These are phyloP conservation scores for Ganoderma sinense DNA, from an alignment of 1,284 basidiomycete genomes.

Conservation along the genomic window DNA sequence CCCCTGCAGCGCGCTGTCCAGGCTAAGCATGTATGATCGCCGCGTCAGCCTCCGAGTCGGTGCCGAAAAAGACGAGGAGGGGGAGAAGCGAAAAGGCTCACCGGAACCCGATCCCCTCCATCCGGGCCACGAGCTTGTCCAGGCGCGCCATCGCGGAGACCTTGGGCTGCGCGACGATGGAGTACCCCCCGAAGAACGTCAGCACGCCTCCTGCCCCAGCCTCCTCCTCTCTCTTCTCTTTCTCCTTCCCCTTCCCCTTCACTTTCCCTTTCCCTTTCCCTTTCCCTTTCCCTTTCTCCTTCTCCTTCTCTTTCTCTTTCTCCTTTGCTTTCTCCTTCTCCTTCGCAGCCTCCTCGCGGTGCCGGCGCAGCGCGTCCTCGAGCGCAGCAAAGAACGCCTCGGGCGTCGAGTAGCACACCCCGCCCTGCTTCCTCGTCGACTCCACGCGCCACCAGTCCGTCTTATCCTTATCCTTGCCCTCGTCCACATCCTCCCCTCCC, in stretches of 20 bases:
- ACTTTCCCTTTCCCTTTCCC: too few relatives aligned
- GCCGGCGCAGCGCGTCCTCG: not conserved
- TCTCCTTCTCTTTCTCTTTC: not conserved
- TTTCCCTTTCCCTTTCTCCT: not conserved
- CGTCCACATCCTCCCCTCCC: not conserved
- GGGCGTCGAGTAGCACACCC: conserved; percentile 19
- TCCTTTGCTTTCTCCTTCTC: not conserved
- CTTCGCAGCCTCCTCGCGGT: not conserved
- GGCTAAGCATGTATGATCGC: not conserved
- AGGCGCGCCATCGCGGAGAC: conserved; percentile 5
- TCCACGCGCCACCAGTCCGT: conserved; percentile 9
- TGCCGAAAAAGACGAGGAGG: too few relatives aligned
- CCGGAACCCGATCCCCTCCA: conserved; percentile 19
- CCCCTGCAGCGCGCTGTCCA: conserved; percentile 3
- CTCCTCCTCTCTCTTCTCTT: not conserved
- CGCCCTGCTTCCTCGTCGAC: conserved; percentile 9
- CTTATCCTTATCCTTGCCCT: conserved; percentile 1
- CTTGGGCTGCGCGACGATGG: conserved; percentile 26
- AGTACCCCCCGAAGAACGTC: conserved; percentile 21
- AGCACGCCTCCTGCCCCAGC: conserved; percentile 3
- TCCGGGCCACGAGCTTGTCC: conserved; percentile 9
- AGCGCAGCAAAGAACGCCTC: conserved; percentile 21
- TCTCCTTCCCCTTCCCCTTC: not conserved
- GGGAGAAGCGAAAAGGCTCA: conserved; percentile 8
- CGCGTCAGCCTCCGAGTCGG: not conserved